phyloP scores from a whole-genome alignment of 208 protist genomes.

The Leptomonas seymouri region DNA sequence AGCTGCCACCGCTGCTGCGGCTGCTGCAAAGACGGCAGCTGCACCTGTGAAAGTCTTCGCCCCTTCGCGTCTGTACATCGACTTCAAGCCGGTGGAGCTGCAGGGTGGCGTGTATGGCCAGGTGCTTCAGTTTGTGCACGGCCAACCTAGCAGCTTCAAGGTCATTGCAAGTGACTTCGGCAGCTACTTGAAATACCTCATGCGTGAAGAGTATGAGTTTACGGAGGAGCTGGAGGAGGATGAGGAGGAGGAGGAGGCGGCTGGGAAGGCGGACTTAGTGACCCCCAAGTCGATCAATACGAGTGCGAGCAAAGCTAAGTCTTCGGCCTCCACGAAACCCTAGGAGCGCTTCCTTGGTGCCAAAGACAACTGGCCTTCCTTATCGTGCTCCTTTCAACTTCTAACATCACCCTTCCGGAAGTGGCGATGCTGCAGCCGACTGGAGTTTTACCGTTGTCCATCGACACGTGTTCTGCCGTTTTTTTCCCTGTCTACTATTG shows the following conservation, averaged over 20 bases:
- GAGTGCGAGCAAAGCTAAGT: background rate
- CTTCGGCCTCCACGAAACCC: background rate
- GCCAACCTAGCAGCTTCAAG: slow-evolving; percentile 43
- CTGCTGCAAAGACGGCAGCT: background rate
- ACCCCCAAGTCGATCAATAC: background rate
- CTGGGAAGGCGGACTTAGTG: slow-evolving; percentile 6
- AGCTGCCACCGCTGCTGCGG: slow-evolving; percentile 5
- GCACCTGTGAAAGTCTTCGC: slow-evolving; percentile 18
- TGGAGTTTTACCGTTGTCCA: slow-evolving; percentile 17
- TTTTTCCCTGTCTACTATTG: slow-evolving; percentile 3
- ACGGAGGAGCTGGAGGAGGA: slow-evolving; percentile 62
- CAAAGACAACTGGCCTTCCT: no score
- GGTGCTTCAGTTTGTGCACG: slow-evolving; percentile 54
- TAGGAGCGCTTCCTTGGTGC: background rate
- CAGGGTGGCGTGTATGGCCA: slow-evolving; percentile 39
- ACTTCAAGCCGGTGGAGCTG: slow-evolving; percentile 41
- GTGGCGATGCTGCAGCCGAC: no score
- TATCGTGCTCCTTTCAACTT: no score
- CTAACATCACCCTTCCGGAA: no score
- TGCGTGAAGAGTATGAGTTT: slow-evolving; percentile 65
- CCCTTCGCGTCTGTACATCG: slow-evolving; percentile 54
- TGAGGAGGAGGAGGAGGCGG: slow-evolving; percentile 57
- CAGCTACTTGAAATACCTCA: slow-evolving; percentile 59
- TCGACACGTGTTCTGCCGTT: slow-evolving; percentile 12
- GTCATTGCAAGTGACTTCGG: slow-evolving; percentile 63